phyloP scores from a whole-genome alignment of 83 land plant genomes.

The Diphasiastrum complanatum region DNA sequence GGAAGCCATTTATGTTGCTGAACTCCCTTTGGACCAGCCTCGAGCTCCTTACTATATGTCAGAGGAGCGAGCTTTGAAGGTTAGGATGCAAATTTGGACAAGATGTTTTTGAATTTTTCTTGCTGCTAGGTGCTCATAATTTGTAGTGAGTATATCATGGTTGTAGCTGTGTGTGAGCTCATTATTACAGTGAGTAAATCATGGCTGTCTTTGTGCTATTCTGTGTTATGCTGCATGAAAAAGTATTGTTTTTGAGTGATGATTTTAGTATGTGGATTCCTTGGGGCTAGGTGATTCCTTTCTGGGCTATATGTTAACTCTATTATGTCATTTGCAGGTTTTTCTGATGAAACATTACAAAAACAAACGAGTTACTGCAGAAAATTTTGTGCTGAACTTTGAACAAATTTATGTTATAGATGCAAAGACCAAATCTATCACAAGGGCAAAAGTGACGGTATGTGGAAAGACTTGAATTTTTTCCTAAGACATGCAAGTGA shows the following conservation, averaged over 20 bases:
- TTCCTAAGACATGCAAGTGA: background rate
- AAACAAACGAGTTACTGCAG: slow-evolving; percentile 53
- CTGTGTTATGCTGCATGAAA: too few relatives aligned
- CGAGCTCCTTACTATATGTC: slow-evolving; percentile 70
- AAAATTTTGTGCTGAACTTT: slow-evolving; percentile 77
- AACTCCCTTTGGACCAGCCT: slow-evolving; percentile 72
- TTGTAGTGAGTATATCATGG: background rate
- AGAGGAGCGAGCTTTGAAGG: slow-evolving; percentile 63
- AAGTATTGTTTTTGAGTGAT: background rate
- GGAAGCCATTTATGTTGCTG: slow-evolving; percentile 56
- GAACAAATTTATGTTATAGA: slow-evolving; percentile 94
- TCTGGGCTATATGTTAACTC: background rate
- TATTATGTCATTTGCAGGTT: slow-evolving; percentile 41
- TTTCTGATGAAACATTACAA: slow-evolving; percentile 83
- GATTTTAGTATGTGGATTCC: background rate
- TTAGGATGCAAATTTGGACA: slow-evolving; percentile 12
- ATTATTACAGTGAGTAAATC: too few relatives aligned
- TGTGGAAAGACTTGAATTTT: slow-evolving; percentile 8
- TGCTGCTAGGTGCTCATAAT: background rate
- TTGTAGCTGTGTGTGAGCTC: too few relatives aligned
- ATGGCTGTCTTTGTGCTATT: too few relatives aligned
- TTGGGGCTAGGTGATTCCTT: background rate
- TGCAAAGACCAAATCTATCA: slow-evolving; percentile 73
- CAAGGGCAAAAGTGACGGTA: slow-evolving; percentile 86
- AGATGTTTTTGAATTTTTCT: background rate